Evolutionary conservation across 163 green algal genomes (phyloP), one percentile per base, ranked within the genome.

Genomic region (Chlamydomonas reinhardtii): DNA sequence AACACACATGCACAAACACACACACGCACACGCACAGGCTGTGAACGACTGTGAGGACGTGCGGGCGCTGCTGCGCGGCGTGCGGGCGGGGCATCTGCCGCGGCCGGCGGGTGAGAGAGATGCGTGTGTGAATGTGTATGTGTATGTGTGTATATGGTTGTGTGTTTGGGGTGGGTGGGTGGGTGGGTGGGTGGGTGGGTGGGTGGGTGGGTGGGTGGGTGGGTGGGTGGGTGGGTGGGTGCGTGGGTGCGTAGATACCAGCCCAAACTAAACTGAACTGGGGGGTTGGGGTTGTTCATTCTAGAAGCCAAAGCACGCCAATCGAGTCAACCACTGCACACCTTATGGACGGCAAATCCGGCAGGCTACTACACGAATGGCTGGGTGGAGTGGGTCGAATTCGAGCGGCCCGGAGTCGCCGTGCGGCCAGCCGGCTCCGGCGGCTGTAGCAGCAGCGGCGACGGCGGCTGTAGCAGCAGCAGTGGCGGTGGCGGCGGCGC

Each of bases 321-420:
- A n/a, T n/a, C n/a, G n/a, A n/a, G n/a, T n/a, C n/a, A n/a, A n/a
- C n/a, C n/a, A n/a, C n/a, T n/a, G n/a, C n/a, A n/a, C n/a, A n/a
- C n/a, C n/a, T n/a, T n/a, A n/a, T n/a, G n/a, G n/a, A n/a, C n/a
- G n/a, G n/a, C n/a, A n/a, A n/a, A n/a, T n/a, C n/a, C n/a, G n/a
- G 34, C 69, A 15, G 34, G 69, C 16, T 72, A 86, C 79, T 86
- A 34, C 69, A 86, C 69, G 48, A 86, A 71, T 22, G 69, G 69
- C 25, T 73, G 69, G 69, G 22, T 72, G 32, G 79, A 86, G 69
- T 86, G 79, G 79, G 54, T 86, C 24, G 79, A 86, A 48, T 86
- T 86, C 62, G 69, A 72, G 79, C 32, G 79, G 25, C 77, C 77
- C 4, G 62, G 24, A 1, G 25, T 29, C 12, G 15, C 59, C 0